phyloP scores from a whole-genome alignment of 495 filamentous ascomycete genomes.

The Friedmanniomyces simplex region DNA sequence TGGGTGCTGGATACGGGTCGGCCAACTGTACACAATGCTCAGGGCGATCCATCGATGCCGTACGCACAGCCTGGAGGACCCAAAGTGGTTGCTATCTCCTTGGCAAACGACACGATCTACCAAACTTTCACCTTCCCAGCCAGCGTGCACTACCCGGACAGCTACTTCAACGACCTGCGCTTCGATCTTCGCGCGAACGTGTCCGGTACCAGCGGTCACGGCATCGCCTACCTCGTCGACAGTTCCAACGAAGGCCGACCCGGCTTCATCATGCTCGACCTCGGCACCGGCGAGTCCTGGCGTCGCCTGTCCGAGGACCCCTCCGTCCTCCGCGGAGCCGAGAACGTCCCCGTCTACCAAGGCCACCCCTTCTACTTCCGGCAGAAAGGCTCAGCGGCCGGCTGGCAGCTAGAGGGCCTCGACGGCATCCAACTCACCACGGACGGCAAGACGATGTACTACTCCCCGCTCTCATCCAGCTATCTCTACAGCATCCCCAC shows the following conservation, averaged over 20 bases:
- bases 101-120: constrained; percentile 30
- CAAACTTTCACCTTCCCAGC: constrained; percentile 32
- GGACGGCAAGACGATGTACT: constrained; percentile 32
- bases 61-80: constrained; percentile 34
- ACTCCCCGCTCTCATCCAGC: constrained; percentile 28
- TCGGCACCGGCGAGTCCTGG: constrained; percentile 34
- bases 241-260: constrained; percentile 34
- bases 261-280: constrained; percentile 37
- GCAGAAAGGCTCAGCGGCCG: constrained; percentile 17
- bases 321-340: constrained; percentile 27
- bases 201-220: constrained; percentile 27
- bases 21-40: constrained; percentile 32
- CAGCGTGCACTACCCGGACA: constrained; percentile 32
- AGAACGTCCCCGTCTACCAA: constrained; percentile 30
- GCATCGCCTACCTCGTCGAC: constrained; percentile 36
- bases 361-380: constrained; percentile 30
- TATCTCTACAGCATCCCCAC: constrained; percentile 32
- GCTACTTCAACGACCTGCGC: constrained; percentile 36
- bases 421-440: constrained; percentile 34
- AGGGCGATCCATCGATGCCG: constrained; percentile 29
- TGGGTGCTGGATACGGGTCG: constrained; percentile 37
- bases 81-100: constrained; percentile 32
- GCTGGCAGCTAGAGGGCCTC: constrained; percentile 27
- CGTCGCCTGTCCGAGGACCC: constrained; percentile 32
- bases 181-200: constrained; percentile 33